These are phyloP conservation scores for Phellinidium pouzarii DNA, from an alignment of 1,284 basidiomycete species.

Conservation along the genomic window DNA sequence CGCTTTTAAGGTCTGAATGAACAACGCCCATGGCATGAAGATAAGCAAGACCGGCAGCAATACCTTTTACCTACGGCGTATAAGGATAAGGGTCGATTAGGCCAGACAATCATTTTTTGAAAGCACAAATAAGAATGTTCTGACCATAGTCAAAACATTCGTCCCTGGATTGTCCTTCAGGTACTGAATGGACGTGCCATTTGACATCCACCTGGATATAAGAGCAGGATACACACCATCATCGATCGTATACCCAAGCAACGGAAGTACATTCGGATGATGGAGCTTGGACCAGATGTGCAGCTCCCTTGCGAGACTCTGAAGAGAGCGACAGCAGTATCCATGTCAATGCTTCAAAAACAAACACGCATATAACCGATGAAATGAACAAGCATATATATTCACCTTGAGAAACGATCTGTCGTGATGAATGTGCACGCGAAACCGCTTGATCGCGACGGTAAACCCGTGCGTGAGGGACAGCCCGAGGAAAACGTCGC, in stretches of 20 bases:
- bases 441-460: conserved; percentile 8
- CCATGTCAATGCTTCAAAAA: no score
- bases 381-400: background rate
- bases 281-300: conserved; percentile 5
- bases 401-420: background rate
- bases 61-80: background rate
- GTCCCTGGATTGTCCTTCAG: background rate
- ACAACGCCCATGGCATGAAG: conserved; percentile 6
- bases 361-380: no score
- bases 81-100: background rate
- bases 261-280: conserved; percentile 6
- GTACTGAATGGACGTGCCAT: conserved; percentile 4
- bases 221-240: conserved; percentile 2
- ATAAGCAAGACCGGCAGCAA: conserved; percentile 1
- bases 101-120: no score
- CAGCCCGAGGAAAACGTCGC: conserved; percentile 1
- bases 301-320: conserved; percentile 5
- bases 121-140: background rate
- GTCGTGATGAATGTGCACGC: background rate
- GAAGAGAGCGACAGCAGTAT: background rate
- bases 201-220: conserved; percentile 10
- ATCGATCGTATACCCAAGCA: conserved; percentile 3
- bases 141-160: background rate
- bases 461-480: background rate
- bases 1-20: conserved; percentile 6